Conservation (phyloP, 164 flowering plant genomes). For the Akebia trifoliata region DNA sequence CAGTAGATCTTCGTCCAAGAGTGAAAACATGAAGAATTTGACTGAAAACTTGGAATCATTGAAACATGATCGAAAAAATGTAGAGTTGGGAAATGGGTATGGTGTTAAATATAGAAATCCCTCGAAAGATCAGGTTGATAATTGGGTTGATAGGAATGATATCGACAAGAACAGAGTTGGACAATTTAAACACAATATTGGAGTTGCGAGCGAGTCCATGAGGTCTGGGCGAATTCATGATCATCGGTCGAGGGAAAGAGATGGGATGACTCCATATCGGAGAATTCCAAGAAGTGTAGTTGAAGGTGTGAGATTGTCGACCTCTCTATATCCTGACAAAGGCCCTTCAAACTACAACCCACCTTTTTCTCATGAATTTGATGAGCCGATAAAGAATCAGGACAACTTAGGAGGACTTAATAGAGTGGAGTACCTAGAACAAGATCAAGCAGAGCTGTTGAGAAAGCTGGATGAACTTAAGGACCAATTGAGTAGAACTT, state of each 20-base stretch:
- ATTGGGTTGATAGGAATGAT: slow-evolving; percentile 8
- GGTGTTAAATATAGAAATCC: too few species aligned
- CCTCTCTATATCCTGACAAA: slow-evolving; percentile 27
- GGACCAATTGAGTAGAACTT: slow-evolving; percentile 52
- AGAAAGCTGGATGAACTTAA: slow-evolving; percentile 71
- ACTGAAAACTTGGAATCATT: slow-evolving; percentile 3
- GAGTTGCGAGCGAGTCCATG: slow-evolving; percentile 11
- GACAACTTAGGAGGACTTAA: slow-evolving; percentile 20
- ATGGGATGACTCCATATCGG: slow-evolving; percentile 12
- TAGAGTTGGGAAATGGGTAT: too few species aligned
- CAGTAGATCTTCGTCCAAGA: slow-evolving; percentile 19
- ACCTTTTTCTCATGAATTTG: slow-evolving; percentile 21
- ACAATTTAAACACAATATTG: slow-evolving; percentile 17
- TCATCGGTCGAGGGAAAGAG: slow-evolving; percentile 17
- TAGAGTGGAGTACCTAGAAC: slow-evolving; percentile 41
- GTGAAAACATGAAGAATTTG: slow-evolving; percentile 10
- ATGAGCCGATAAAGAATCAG: slow-evolving; percentile 18
- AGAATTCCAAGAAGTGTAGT: slow-evolving; percentile 16
- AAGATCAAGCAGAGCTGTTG: slow-evolving; percentile 64
- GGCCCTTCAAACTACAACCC: slow-evolving; percentile 34
- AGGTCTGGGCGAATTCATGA: slow-evolving; percentile 8
- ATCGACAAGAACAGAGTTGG: slow-evolving; percentile 12
- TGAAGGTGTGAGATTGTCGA: slow-evolving; percentile 24
- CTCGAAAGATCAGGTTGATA: too few species aligned
- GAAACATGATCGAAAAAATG: slow-evolving; percentile 5